Evolutionary conservation across 352 stramenopile genomes (phyloP).

Genomic region (Globisporangium paddicum): DNA sequence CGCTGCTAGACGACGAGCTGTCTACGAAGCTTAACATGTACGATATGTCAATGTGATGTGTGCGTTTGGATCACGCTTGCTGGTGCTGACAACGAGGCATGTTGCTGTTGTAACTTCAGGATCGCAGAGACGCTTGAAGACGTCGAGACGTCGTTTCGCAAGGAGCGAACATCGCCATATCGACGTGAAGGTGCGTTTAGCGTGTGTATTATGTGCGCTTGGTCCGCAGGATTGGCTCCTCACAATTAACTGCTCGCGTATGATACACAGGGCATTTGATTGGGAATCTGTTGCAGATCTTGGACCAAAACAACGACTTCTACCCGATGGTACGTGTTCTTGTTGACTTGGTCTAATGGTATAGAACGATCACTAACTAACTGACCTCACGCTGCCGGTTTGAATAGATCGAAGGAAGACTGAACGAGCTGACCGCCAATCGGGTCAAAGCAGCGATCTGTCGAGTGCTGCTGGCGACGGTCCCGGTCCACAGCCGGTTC

Average conservation of each 20-base stretch:
- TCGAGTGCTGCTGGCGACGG: slow-evolving; percentile 67
- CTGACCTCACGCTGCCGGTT: background rate
- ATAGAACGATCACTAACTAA: too few relatives aligned
- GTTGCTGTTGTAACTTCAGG: slow-evolving; percentile 17
- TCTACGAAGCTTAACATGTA: slow-evolving; percentile 76
- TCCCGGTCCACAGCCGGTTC: slow-evolving; percentile 64
- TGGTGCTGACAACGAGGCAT: slow-evolving; percentile 1
- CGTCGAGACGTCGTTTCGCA: slow-evolving; percentile 69
- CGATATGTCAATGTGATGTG: slow-evolving; percentile 11
- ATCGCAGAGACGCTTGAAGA: slow-evolving; percentile 78
- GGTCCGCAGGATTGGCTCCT: background rate
- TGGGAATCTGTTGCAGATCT: slow-evolving; percentile 63
- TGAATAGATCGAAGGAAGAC: slow-evolving; percentile 55
- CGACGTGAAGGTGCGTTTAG: slow-evolving; percentile 52
- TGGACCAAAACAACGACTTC: slow-evolving; percentile 83
- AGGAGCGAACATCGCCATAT: slow-evolving; percentile 66
- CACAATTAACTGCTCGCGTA: background rate
- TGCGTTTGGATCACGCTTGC: background rate
- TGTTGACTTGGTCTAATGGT: too few relatives aligned
- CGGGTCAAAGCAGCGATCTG: slow-evolving; percentile 68
- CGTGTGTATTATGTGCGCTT: background rate
- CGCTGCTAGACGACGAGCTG: slow-evolving; percentile 55
- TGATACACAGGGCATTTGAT: slow-evolving; percentile 57
- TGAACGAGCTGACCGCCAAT: slow-evolving; percentile 48
- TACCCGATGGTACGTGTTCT: slow-evolving; percentile 64